Base-by-base conservation (phyloP, 345 rosid species). In the Ceriops tagal region DNA sequence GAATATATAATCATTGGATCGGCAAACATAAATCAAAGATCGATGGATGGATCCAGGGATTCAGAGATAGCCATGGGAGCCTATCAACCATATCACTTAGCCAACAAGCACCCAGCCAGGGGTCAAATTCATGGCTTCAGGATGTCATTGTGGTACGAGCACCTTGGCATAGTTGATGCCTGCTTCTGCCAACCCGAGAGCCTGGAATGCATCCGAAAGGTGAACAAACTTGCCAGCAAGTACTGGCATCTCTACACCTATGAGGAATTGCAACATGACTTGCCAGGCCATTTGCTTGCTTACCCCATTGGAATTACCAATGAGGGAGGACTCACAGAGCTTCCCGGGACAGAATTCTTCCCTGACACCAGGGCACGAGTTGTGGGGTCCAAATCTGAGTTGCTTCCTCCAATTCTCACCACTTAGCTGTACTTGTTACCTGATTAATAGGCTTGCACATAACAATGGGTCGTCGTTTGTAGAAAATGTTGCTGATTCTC, bases 31-130 rank as follows among this genome's bases (percentile, higher is more conserved):
- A 85, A 83, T 22, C 85, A 85, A 58, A 73, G 88, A 65, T 85
- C 88, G 1, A 85, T 80, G 88, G 86, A 85, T 11, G 86, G 88
- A 0, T 79, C 75, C 5, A 76, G 88, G 62, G 86, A 85, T 59
- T 62, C 88, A 13, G 88, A 85, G 78, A 85, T 85, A 34, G 88
- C 82, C 43, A 80, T 77, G 78, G 89, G 82, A 61, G 89, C 79
- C 20, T 79, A 80, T 71, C 85, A 81, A 56, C 85, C 84, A 0
- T 37, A 77, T 47, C 78, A 83, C 67, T 58, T 85, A 10, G 66
- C 69, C 30, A 64, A 65, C 39, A 57, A 52, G 3, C 59, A 62
- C 37, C 72, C 68, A n/a, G 81, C 81, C 10, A 81, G 82, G 74
- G 89, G 89, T 64, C 85, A 83, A 51, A 57, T 85, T 22, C 77